Evolutionary conservation across 805 yeast genomes (phyloP).

Genomic region (Deakozyma indianensis): DNA sequence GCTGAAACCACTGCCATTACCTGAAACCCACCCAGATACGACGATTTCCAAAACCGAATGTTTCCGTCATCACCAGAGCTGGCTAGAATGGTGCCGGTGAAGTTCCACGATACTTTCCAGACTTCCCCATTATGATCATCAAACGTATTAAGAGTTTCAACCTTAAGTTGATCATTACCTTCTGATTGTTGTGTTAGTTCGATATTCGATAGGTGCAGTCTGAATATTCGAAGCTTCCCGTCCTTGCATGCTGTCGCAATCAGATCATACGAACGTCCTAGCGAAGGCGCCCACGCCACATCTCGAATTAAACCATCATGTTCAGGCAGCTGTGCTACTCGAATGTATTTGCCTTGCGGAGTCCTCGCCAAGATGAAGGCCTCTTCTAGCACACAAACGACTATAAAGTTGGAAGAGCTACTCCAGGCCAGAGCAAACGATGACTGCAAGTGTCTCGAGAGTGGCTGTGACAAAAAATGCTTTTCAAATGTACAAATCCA

Average conservation of each 20-base stretch:
- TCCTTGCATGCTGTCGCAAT: slow-evolving; percentile 95
- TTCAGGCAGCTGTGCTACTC: slow-evolving; percentile 56
- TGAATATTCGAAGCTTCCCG: slow-evolving; percentile 78
- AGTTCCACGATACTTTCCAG: slow-evolving; percentile 93
- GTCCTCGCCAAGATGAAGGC: slow-evolving; percentile 60
- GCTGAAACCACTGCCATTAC: slow-evolving; percentile 78
- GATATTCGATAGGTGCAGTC: slow-evolving; percentile 25
- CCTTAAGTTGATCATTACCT: slow-evolving; percentile 19
- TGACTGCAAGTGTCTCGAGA: slow-evolving; percentile 69
- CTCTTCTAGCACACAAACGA: slow-evolving; percentile 75
- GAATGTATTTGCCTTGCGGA: slow-evolving; percentile 27
- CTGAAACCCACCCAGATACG: slow-evolving; percentile 73
- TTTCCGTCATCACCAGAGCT: slow-evolving; percentile 94
- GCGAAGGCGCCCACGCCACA: slow-evolving; percentile 92
- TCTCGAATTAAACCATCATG: slow-evolving; percentile 79
- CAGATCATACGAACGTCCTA: slow-evolving; percentile 79
- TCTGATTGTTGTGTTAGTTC: not conserved
- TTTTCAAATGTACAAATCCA: slow-evolving; percentile 74
- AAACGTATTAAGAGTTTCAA: slow-evolving; percentile 51
- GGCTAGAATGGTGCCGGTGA: slow-evolving; percentile 82
- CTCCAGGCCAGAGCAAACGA: slow-evolving; percentile 86
- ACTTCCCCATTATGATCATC: slow-evolving; percentile 78
- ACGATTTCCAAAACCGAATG: slow-evolving; percentile 82
- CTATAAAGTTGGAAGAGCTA: slow-evolving; percentile 74
- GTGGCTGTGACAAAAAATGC: slow-evolving; percentile 44